phyloP scores from a whole-genome alignment of 495 filamentous ascomycete species.

The Aspergillus baeticus region DNA sequence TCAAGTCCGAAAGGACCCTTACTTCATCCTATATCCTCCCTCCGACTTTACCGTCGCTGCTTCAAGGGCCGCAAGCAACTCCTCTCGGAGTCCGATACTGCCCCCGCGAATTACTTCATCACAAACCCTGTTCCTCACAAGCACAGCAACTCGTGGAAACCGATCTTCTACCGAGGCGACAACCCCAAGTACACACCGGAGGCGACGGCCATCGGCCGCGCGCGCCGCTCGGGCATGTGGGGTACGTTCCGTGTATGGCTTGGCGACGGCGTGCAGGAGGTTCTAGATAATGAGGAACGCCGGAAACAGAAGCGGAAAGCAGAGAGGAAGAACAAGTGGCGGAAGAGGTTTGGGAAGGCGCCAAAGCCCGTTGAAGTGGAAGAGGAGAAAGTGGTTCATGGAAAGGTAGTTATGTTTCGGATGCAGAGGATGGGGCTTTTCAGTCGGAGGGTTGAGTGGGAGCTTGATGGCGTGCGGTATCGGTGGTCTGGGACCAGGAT shows the following conservation, averaged over 20 bases:
- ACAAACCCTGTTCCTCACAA: constrained; percentile 9
- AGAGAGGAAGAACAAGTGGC: constrained; percentile 9
- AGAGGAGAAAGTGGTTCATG: constrained; percentile 1
- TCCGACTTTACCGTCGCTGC: constrained; percentile 6
- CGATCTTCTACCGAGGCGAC: constrained; percentile 14
- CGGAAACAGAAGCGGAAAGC: background rate
- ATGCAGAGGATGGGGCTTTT: background rate
- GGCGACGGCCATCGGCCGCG: constrained; percentile 6
- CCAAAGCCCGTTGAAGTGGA: constrained; percentile 1
- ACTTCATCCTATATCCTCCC: background rate
- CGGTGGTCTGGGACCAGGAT: constrained; percentile 15
- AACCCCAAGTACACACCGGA: constrained; percentile 13
- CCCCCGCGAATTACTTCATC: constrained; percentile 10
- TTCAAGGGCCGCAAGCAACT: constrained; percentile 11
- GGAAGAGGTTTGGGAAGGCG: constrained; percentile 3
- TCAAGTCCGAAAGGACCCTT: background rate
- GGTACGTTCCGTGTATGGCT: constrained; percentile 1
- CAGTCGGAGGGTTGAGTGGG: constrained; percentile 9
- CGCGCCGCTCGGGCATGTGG: constrained; percentile 6
- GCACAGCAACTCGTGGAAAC: constrained; percentile 5
- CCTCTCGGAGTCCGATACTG: constrained; percentile 1
- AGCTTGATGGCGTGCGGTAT: constrained; percentile 13
- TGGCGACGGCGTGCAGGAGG: constrained; percentile 11
- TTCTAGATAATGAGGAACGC: constrained; percentile 6
- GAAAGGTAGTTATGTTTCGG: constrained; percentile 7